phyloP scores from a whole-genome alignment of 1,284 basidiomycete genomes.

The Rhodotorula mucilaginosa region DNA sequence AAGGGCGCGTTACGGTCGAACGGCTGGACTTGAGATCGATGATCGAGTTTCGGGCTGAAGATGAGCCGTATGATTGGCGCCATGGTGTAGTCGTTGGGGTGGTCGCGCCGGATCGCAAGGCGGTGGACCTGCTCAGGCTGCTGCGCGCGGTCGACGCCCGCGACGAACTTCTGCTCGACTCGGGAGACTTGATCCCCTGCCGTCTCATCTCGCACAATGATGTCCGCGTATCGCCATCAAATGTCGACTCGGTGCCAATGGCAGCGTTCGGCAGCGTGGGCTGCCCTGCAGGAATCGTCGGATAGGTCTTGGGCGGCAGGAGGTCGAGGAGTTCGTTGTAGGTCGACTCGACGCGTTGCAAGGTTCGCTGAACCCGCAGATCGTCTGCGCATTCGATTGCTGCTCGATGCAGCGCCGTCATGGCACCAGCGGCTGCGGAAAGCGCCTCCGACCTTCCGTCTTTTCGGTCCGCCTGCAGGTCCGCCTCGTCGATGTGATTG shows the following conservation, averaged over 20 bases:
- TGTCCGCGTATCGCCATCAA: too few species aligned
- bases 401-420: conserved; percentile 14
- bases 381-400: conserved; percentile 29
- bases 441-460: conserved; percentile 53
- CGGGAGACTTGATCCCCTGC: too few species aligned
- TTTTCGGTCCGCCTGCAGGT: not conserved
- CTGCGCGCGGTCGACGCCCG: conserved; percentile 74
- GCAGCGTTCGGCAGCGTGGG: too few species aligned
- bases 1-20: conserved; percentile 16
- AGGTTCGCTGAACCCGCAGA: conserved; percentile 37
- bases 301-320: not conserved
- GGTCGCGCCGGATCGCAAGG: conserved; percentile 39
- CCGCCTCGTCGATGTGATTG: conserved; percentile 64
- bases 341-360: conserved; percentile 65
- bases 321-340: conserved; percentile 64
- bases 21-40: too few species aligned
- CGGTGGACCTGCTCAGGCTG: conserved; percentile 52
- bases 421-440: conserved; percentile 10
- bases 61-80: not conserved
- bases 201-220: too few species aligned
- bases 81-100: not conserved
- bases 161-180: not conserved
- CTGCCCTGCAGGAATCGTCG: too few species aligned
- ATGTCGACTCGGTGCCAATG: too few species aligned
- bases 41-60: not conserved